Evolutionary conservation across 371 early-diverging fungal genomes (phyloP).

Genomic region (Mortierella sp.): DNA sequence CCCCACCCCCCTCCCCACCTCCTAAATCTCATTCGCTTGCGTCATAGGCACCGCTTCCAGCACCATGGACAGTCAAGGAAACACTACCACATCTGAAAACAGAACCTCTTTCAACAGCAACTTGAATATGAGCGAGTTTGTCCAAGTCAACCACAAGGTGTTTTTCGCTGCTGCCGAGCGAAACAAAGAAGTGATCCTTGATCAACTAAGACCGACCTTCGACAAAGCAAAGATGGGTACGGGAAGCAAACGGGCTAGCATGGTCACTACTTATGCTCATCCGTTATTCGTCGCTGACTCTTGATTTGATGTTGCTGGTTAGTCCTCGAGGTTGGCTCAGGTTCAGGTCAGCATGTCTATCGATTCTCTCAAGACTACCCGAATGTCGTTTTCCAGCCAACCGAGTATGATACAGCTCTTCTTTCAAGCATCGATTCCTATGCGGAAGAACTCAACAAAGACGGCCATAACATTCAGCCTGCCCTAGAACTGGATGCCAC

Average conservation of each 20-base stretch:
- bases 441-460: slow-evolving; percentile 24
- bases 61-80: background rate
- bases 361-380: slow-evolving; percentile 38
- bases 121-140: slow-evolving; percentile 48
- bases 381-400: slow-evolving; percentile 37
- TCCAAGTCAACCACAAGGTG: slow-evolving; percentile 42
- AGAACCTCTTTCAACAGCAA: slow-evolving; percentile 8
- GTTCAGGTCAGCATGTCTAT: slow-evolving; percentile 46
- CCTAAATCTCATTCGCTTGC: background rate
- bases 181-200: slow-evolving; percentile 43
- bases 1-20: background rate
- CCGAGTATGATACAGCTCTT: slow-evolving; percentile 31
- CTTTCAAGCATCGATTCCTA: slow-evolving; percentile 37
- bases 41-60: background rate
- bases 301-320: background rate
- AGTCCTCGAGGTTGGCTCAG: slow-evolving; percentile 51
- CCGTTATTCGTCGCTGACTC: background rate
- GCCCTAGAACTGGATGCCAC: slow-evolving; percentile 46
- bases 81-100: background rate
- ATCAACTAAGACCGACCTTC: slow-evolving; percentile 30
- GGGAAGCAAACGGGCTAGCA: background rate
- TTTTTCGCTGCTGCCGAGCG: slow-evolving; percentile 51
- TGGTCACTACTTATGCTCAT: background rate
- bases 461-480: slow-evolving; percentile 28
- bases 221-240: slow-evolving; percentile 30